Evolutionary conservation across 108 stramenopile genomes (phyloP).

Genomic region (Heterococcus sp.): DNA sequence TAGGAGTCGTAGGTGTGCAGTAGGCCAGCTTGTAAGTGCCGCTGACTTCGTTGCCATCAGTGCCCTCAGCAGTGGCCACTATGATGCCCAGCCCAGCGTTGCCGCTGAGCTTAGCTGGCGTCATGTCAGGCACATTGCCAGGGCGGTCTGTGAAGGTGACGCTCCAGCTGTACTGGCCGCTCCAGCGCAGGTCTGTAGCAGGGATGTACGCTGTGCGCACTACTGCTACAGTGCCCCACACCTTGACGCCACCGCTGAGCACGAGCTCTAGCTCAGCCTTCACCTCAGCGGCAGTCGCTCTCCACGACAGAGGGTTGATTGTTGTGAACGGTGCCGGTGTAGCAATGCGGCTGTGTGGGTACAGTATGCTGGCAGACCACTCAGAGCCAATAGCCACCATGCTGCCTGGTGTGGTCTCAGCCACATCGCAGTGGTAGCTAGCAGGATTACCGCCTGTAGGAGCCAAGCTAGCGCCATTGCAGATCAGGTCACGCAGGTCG

Average conservation of each 20-base stretch:
- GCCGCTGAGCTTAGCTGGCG: constrained; percentile 47
- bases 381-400: too few relatives aligned
- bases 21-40: constrained; percentile 66
- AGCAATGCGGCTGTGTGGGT: too few relatives aligned
- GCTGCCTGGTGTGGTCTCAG: too few relatives aligned
- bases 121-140: constrained; percentile 70
- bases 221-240: neutral
- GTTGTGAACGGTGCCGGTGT: too few relatives aligned
- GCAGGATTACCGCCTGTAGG: too few relatives aligned
- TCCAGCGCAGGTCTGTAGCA: constrained; percentile 53
- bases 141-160: constrained; percentile 63
- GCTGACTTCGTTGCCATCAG: constrained; percentile 73
- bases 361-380: too few relatives aligned
- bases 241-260: constrained; percentile 10
- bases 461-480: too few relatives aligned
- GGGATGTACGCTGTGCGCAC: neutral
- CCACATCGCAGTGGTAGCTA: too few relatives aligned
- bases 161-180: constrained; percentile 75
- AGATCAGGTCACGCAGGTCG: too few relatives aligned
- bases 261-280: constrained; percentile 19
- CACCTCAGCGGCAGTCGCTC: neutral
- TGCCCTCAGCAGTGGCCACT: constrained; percentile 34
- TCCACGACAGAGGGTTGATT: too few relatives aligned
- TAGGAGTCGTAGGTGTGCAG: constrained; percentile 45
- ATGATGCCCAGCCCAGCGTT: constrained; percentile 26